Base-by-base conservation (phyloP, 1,284 basidiomycete genomes). In the Wolfiporia cocos region DNA sequence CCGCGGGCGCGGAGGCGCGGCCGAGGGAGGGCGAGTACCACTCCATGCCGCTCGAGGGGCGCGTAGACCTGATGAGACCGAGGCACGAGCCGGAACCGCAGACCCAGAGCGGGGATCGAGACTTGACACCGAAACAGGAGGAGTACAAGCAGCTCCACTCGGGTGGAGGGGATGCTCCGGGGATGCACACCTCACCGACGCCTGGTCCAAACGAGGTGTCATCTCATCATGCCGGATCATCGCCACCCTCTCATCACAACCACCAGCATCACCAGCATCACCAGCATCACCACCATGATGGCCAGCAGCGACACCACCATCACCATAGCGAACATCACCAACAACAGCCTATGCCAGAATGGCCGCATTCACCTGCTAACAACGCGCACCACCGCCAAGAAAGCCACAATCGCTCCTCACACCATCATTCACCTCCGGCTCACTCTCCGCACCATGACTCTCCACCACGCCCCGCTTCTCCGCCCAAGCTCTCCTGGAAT, bases 41-140 rank as follows among this genome's bases (percentile, higher is more conserved):
- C 30, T 84, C 77, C 40, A 57, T 94, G 60, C 92, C 93, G 4
- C 68, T 95, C 19, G 86, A 91, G 39, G 92, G 92, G 2, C 76
- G 92, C 34, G 70, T 91, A 41, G 89, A 92, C 58, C 67, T 96
- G 49, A 86, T 95, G 70, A 74, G 80, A 24, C 86, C 78, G 2
- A 68, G 64, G 50, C 70, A 63, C 41, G 60, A 67, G 55, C 63
- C 37, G 35, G 44, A 46, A 6, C 50, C 48, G 2, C 21, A 42
- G 10, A 17, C 26, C 11, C 23, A 43, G 33, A 17, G 23, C 11
- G 37, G 30, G 17, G 35, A 36, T 15, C 44, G 31, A 17, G 48
- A 50, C 24, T 21, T 40, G 22, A 52, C 54, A n/a, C 52, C 50
- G 3, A 51, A 19, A 18, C 42, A 48, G 37, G 51, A 53, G 40